Base-by-base conservation (phyloP, 768 basidiomycete species). In the Lentinula aciculospora region DNA sequence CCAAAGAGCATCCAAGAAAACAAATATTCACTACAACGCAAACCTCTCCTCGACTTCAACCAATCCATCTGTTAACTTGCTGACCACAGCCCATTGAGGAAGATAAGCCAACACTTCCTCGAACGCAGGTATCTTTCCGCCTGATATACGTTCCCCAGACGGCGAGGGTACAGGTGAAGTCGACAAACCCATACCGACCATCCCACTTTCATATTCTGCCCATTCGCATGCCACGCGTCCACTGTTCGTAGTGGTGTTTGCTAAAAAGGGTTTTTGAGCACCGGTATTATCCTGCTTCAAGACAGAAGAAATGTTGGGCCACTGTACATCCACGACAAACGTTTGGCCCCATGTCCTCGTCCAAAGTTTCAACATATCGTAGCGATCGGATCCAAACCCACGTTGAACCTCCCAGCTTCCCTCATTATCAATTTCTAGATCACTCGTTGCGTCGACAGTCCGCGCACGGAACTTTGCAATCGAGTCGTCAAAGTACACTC, bases 1-100 rank as follows among this genome's bases (percentile, higher is more conserved):
- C 17, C 46, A 29, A 15, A 31, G 28, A 28, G 28, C 13, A 12
- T 47, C 29, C 46, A 47, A 47, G 13, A 19, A 6, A 28, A 9
- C 17, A 47, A 31, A 13, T 7, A 31, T 29, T 29, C 0, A 47
- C 46, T 56, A 72, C 19, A 72, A 51, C 27, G 60, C 53, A 60
- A 76, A 76, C 27, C 46, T 59, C 34, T 65, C 66, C 62, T 62
- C 69, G 12, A 71, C 86, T 65, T 87, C 85, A 25, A 88, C 84
- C 54, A 89, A 66, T 1, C 81, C 85, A 59, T 81, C 78, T 3
- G 72, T 68, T 54, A 67, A 61, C 71, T 87, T 88, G 4, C 80
- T 80, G 46, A 80, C 79, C n/a, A 75, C 74, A 9, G 79, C 83
- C 88, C 89, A 91, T 46, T 77, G 71, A 19, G 89, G 89, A 58